Percentiles rank a stretch among this genome's conserved stretches.
phyloP scores from a whole-genome alignment of 805 yeast species.

The Nakazawaea wyomingensis region DNA sequence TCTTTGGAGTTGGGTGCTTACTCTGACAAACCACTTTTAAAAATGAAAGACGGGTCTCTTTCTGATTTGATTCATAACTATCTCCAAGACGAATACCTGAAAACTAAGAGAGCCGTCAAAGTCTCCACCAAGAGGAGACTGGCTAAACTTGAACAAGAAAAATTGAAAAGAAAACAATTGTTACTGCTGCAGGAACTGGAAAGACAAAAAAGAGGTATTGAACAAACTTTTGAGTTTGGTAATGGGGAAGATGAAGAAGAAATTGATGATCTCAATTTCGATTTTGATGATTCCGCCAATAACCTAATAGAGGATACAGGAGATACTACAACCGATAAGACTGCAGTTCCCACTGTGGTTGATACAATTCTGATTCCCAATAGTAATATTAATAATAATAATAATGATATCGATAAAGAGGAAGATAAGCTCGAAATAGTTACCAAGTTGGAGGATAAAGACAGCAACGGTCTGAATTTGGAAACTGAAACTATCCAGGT shows the following conservation, averaged over 20 bases:
- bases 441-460: too few species aligned
- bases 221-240: slow-evolving; percentile 18
- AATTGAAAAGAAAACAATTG: slow-evolving; percentile 22
- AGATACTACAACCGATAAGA: not conserved
- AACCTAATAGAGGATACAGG: too few species aligned
- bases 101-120: slow-evolving; percentile 22
- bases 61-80: slow-evolving; percentile 14
- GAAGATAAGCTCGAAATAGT: too few species aligned
- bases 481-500: too few species aligned
- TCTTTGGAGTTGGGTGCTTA: slow-evolving; percentile 29
- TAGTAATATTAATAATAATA: too few species aligned
- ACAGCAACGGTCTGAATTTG: too few species aligned
- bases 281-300: slow-evolving; percentile 21
- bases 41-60: slow-evolving; percentile 20
- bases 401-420: too few species aligned
- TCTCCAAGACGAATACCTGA: slow-evolving; percentile 12
- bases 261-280: slow-evolving; percentile 24
- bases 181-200: slow-evolving; percentile 11
- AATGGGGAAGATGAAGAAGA: slow-evolving; percentile 11
- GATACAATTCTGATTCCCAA: too few species aligned
- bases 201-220: slow-evolving; percentile 14
- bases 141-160: slow-evolving; percentile 23
- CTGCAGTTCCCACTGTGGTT: not conserved
- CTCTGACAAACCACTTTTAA: slow-evolving; percentile 14
- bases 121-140: slow-evolving; percentile 28